Conservation (phyloP, 1,139 yeast species). For the Scheffersomyces parashehatae region DNA sequence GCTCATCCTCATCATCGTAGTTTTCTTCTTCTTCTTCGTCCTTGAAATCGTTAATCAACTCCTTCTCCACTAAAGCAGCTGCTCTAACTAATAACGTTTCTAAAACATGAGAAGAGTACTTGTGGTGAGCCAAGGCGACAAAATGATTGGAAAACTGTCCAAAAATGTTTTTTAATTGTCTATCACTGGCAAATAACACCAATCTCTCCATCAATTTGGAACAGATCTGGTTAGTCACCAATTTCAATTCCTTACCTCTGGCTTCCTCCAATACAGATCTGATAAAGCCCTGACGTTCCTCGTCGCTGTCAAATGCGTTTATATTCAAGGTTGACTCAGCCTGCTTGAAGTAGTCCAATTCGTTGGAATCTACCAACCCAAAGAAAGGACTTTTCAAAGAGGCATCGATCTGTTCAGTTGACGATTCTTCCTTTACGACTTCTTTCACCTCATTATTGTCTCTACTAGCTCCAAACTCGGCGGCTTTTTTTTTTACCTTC, state of each 20-base stretch:
- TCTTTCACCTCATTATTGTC: constrained; percentile 8
- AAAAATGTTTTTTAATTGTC: constrained; percentile 66
- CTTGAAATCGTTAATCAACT: constrained; percentile 42
- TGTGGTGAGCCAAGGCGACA: constrained; percentile 76
- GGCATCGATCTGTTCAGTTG: neutral
- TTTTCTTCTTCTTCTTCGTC: constrained; percentile 29
- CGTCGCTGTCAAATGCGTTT: constrained; percentile 73
- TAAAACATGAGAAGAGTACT: constrained; percentile 90
- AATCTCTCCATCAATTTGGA: constrained; percentile 90
- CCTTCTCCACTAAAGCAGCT: constrained; percentile 78
- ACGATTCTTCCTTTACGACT: neutral
- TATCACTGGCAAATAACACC: constrained; percentile 63
- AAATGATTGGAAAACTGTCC: constrained; percentile 71
- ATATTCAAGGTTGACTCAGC: constrained; percentile 86
- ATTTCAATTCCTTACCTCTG: constrained; percentile 84
- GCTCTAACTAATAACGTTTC: constrained; percentile 80
- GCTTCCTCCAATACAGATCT: constrained; percentile 82
- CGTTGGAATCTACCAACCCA: constrained; percentile 82
- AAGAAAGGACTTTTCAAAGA: constrained; percentile 49
- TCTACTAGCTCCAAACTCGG: constrained; percentile 5
- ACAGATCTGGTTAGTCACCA: constrained; percentile 92
- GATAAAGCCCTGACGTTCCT: constrained; percentile 74
- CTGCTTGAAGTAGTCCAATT: constrained; percentile 86
- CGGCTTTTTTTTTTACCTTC: constrained; percentile 10
- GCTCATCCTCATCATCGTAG: constrained; percentile 31